These are phyloP conservation scores for Macrolepiota albuminosa DNA, from an alignment of 768 basidiomycete species.

Conservation along the genomic window DNA sequence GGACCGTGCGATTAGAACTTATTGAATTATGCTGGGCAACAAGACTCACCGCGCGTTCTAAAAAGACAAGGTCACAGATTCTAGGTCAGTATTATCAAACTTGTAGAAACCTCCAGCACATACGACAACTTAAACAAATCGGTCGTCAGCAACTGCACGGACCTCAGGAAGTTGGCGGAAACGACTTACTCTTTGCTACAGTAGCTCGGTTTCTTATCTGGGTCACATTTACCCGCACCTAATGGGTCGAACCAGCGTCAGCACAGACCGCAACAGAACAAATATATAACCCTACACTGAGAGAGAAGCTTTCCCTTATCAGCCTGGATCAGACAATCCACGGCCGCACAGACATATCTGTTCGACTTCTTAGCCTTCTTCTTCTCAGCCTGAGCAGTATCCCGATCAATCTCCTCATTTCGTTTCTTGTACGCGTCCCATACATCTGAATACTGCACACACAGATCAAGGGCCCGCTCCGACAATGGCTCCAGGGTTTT, in stretches of 20 bases:
- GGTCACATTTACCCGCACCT: conserved; percentile 26
- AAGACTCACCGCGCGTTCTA: conserved; percentile 12
- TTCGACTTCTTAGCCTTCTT: conserved; percentile 22
- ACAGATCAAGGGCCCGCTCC: conserved; percentile 8
- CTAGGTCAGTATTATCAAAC: not conserved
- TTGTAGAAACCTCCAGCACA: not conserved
- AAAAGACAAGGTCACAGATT: not conserved
- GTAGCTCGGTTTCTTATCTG: conserved; percentile 27
- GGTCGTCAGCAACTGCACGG: not conserved
- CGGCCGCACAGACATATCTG: conserved; percentile 24
- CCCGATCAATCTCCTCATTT: conserved; percentile 14
- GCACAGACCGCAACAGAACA: not conserved
- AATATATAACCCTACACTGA: conserved; percentile 16
- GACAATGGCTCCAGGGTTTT: conserved; percentile 13
- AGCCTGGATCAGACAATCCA: conserved; percentile 22
- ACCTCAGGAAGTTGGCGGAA: not conserved
- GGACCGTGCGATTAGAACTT: not conserved
- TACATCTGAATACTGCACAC: conserved; percentile 17
- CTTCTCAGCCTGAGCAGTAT: conserved; percentile 14
- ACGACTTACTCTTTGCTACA: conserved; percentile 25
- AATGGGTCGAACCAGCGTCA: not conserved
- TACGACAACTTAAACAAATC: conserved; percentile 8
- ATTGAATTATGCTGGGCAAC: no score
- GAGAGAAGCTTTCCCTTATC: conserved; percentile 22
- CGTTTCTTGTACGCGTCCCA: conserved; percentile 18